Percentiles rank a stretch among this genome's conserved stretches.
phyloP scores from a whole-genome alignment of 805 yeast genomes.

The Sungouiozyma ichnusensis region DNA sequence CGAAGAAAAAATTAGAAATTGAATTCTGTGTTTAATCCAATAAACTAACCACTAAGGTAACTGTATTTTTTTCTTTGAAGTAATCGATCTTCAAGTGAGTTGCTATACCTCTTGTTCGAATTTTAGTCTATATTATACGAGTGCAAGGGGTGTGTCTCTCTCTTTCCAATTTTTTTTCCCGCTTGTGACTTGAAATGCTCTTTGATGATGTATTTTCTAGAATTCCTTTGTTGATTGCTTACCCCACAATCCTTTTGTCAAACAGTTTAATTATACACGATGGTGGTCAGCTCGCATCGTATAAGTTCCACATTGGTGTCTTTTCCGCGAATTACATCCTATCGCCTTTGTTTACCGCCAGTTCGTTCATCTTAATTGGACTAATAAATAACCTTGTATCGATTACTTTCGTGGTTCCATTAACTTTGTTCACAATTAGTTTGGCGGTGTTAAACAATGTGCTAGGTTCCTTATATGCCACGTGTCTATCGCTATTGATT shows the following conservation, averaged over 20 bases:
- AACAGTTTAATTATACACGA: slow-evolving; percentile 16
- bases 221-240: slow-evolving; percentile 24
- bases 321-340: neutral
- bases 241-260: slow-evolving; percentile 26
- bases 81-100: no score
- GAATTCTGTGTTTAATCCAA: no score
- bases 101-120: neutral
- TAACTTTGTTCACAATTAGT: slow-evolving; percentile 1
- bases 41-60: no score
- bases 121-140: neutral
- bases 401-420: slow-evolving; percentile 1
- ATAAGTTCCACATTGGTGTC: neutral
- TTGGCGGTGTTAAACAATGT: slow-evolving; percentile 5
- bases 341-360: slow-evolving; percentile 1
- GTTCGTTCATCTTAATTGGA: slow-evolving; percentile 1
- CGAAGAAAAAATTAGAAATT: no score
- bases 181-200: neutral
- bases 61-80: no score
- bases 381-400: neutral
- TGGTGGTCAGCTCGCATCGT: neutral
- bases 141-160: neutral
- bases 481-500: slow-evolving; percentile 11
- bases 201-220: slow-evolving; percentile 14
- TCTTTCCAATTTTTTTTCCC: no score
- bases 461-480: slow-evolving; percentile 10